These are phyloP conservation scores for Niebla homalea DNA, from an alignment of 495 filamentous ascomycete genomes.

Conservation along the genomic window DNA sequence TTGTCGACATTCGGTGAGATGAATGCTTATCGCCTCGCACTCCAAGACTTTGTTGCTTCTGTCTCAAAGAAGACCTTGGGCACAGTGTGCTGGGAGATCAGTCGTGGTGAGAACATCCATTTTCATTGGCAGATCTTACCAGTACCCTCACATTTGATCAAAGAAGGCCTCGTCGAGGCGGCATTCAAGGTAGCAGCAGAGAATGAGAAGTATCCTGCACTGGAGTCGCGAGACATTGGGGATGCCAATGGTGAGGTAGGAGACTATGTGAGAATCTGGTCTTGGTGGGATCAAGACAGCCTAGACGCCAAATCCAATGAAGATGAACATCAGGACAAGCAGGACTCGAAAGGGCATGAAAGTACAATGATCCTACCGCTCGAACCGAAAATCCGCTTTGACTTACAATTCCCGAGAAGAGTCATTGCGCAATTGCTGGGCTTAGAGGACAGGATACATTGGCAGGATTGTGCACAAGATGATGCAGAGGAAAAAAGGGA, in stretches of 20 bases:
- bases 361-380: constrained; percentile 40
- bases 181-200: constrained; percentile 76
- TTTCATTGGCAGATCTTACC: constrained; percentile 92
- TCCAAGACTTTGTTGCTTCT: constrained; percentile 56
- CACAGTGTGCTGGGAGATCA: constrained; percentile 84
- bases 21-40: constrained; percentile 54
- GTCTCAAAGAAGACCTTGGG: constrained; percentile 46
- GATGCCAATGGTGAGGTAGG: constrained; percentile 38
- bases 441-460: constrained; percentile 58
- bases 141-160: constrained; percentile 48
- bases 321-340: constrained; percentile 16
- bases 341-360: constrained; percentile 21
- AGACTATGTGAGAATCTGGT: constrained; percentile 79
- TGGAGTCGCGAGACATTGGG: constrained; percentile 22
- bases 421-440: constrained; percentile 81
- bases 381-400: constrained; percentile 40
- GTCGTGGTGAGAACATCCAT: constrained; percentile 63
- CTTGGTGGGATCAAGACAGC: constrained; percentile 41
- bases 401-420: constrained; percentile 54
- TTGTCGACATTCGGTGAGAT: constrained; percentile 59
- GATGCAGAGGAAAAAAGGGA: constrained; percentile 66
- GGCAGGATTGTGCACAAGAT: constrained; percentile 70
- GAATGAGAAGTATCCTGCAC: constrained; percentile 54
- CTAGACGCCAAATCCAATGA: constrained; percentile 15
- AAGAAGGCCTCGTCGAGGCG: constrained; percentile 58